A percentile compares a stretch with the other conserved stretches of the same genome.
Evolutionary conservation across 306 rosid species (phyloP).

Genomic region (Gleditsia sinensis): DNA sequence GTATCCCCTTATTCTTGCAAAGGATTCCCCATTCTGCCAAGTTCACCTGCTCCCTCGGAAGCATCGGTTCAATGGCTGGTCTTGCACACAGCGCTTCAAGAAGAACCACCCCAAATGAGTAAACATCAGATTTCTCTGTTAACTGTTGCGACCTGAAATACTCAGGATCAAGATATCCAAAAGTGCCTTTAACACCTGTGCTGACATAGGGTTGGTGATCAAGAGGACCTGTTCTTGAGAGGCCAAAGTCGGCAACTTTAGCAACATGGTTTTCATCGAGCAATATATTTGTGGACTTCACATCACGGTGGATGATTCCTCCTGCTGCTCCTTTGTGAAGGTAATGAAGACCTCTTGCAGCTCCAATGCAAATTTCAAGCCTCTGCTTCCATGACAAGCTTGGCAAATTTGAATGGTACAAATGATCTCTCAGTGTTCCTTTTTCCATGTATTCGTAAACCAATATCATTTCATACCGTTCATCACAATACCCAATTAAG

Average conservation of each 20-base stretch:
- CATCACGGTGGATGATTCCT: slow-evolving; percentile 61
- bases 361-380: slow-evolving; percentile 62
- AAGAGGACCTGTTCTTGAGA: slow-evolving; percentile 44
- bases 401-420: slow-evolving; percentile 40
- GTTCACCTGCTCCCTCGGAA: slow-evolving; percentile 51
- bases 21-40: slow-evolving; percentile 59
- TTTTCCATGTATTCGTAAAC: slow-evolving; percentile 64
- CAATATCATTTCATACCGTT: slow-evolving; percentile 58
- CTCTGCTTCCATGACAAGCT: slow-evolving; percentile 57
- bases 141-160: slow-evolving; percentile 48
- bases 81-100: slow-evolving; percentile 58
- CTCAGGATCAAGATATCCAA: slow-evolving; percentile 63
- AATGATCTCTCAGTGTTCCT: slow-evolving; percentile 55
- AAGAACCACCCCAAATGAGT: slow-evolving; percentile 58
- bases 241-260: slow-evolving; percentile 64
- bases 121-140: slow-evolving; percentile 58
- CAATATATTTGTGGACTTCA: slow-evolving; percentile 59
- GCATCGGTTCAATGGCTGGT: slow-evolving; percentile 42
- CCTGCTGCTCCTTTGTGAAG: slow-evolving; percentile 57
- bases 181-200: slow-evolving; percentile 55
- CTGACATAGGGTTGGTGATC: slow-evolving; percentile 56
- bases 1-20: slow-evolving; percentile 47
- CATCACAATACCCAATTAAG: slow-evolving; percentile 62
- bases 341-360: slow-evolving; percentile 59
- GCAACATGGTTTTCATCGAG: slow-evolving; percentile 48